Evolutionary conservation across 768 basidiomycete species (phyloP).

Genomic region (Chlorophyllum brunneum): DNA sequence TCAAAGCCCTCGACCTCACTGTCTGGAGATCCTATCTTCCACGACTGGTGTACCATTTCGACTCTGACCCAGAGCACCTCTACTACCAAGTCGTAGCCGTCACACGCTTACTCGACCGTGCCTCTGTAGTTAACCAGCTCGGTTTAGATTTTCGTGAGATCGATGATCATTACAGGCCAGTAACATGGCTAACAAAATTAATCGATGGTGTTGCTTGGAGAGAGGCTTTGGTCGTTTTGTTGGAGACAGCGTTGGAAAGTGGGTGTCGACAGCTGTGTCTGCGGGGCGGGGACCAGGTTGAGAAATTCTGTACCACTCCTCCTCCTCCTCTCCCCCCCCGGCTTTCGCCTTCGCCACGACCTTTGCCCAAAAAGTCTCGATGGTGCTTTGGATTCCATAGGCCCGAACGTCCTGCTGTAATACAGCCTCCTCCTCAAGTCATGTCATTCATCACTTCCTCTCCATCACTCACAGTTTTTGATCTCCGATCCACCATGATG

Average conservation of each 20-base stretch:
- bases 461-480: neutral
- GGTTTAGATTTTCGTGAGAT: neutral
- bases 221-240: neutral
- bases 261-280: neutral
- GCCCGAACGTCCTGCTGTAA: too few relatives aligned
- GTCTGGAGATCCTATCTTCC: neutral
- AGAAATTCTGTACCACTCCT: too few relatives aligned
- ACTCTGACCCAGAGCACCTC: neutral
- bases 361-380: too few relatives aligned
- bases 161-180: neutral
- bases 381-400: too few relatives aligned
- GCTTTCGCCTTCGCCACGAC: too few relatives aligned
- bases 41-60: neutral
- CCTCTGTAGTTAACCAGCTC: neutral
- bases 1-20: slow-evolving; percentile 1
- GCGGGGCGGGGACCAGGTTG: neutral
- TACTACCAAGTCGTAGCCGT: neutral
- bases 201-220: neutral
- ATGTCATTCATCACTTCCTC: neutral
- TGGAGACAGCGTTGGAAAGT: neutral
- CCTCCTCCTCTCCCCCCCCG: too few relatives aligned
- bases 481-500: neutral
- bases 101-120: neutral
- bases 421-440: too few relatives aligned
- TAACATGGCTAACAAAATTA: neutral